Evolutionary conservation across 345 rosid genomes (phyloP).

Genomic region (Geranium brycei): DNA sequence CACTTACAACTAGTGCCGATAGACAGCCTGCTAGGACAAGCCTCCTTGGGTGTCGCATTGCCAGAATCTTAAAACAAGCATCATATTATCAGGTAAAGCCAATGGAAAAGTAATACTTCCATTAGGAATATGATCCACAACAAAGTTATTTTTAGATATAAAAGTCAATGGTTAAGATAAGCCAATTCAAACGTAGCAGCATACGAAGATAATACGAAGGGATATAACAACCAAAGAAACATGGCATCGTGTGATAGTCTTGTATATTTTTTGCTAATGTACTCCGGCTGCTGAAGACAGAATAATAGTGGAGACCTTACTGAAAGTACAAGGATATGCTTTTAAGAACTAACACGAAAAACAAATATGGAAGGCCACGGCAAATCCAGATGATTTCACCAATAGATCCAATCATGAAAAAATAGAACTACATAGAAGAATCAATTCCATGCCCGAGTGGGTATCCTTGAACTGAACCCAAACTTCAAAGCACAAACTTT

Average conservation of each 20-base stretch:
- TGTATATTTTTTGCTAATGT: too few species aligned
- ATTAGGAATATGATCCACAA: background rate
- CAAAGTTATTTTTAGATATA: too few species aligned
- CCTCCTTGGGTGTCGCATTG: slow-evolving; percentile 21
- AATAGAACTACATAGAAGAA: background rate
- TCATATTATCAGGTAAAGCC: background rate
- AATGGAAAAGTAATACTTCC: too few species aligned
- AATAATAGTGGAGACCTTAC: background rate
- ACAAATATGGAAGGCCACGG: too few species aligned
- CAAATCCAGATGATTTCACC: background rate
- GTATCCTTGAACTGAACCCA: background rate
- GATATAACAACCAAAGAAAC: background rate
- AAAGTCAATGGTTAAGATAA: background rate
- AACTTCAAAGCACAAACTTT: background rate
- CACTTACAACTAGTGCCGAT: slow-evolving; percentile 14
- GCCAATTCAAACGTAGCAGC: background rate
- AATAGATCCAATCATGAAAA: background rate
- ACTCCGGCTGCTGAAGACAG: too few species aligned
- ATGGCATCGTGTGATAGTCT: too few species aligned
- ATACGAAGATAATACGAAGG: background rate
- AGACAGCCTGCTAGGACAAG: slow-evolving; percentile 18
- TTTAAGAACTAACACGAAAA: background rate
- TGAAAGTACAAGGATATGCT: background rate
- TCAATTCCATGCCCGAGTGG: background rate
- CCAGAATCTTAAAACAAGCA: slow-evolving; percentile 21